These are phyloP conservation scores for Cicer yamashitae DNA, from an alignment of 306 rosid genomes.

Conservation along the genomic window DNA sequence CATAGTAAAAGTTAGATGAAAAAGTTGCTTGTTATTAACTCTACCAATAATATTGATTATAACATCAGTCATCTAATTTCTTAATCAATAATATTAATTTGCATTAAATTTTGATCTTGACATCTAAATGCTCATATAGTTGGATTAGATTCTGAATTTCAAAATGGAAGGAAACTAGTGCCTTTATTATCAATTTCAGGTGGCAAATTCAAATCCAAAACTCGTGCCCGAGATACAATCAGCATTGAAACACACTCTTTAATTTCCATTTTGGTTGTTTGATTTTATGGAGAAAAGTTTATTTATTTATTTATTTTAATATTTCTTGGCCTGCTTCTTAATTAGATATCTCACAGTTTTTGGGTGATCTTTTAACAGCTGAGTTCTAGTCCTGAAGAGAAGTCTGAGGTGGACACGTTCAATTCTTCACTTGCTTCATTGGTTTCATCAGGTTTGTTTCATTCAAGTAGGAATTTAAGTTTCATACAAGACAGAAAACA, in stretches of 20 bases:
- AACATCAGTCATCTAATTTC: constrained; percentile 30
- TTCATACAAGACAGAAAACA: not conserved
- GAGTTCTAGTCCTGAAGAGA: constrained; percentile 84
- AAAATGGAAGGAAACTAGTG: constrained; percentile 15
- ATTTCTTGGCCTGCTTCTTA: constrained; percentile 18
- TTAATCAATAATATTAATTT: not conserved
- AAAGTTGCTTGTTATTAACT: not conserved
- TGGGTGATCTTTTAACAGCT: constrained; percentile 62
- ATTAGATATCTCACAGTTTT: constrained; percentile 48
- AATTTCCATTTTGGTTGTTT: constrained; percentile 8
- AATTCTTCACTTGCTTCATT: constrained; percentile 81
- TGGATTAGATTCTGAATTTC: constrained; percentile 34
- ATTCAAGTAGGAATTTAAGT: constrained; percentile 20
- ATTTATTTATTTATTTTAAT: not conserved
- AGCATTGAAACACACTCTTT: constrained; percentile 18
- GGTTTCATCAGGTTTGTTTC: constrained; percentile 76
- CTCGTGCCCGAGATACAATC: not conserved
- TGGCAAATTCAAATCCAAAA: constrained; percentile 19
- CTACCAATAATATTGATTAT: not conserved
- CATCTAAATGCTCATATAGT: constrained; percentile 4
- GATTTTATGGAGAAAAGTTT: not conserved
- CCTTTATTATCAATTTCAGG: constrained; percentile 16
- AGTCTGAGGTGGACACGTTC: constrained; percentile 77
- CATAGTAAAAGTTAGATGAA: not conserved
- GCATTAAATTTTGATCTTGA: not conserved